These are phyloP conservation scores for Starmerella ratchasimensis DNA, from an alignment of 805 yeast genomes.

Conservation along the genomic window DNA sequence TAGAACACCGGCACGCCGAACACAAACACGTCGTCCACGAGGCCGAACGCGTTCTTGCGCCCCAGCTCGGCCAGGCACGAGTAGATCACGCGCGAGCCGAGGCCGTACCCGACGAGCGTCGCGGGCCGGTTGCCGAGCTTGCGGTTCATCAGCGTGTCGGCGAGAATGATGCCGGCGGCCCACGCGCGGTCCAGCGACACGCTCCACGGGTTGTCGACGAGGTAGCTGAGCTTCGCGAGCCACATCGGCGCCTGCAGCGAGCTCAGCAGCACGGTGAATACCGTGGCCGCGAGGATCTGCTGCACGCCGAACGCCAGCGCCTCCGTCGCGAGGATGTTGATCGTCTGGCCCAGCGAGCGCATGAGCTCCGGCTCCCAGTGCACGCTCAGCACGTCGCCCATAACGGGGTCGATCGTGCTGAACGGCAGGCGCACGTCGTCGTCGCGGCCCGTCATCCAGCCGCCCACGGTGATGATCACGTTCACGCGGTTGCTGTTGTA, in stretches of 20 bases:
- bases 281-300: constrained; percentile 85
- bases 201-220: constrained; percentile 95
- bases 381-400: constrained; percentile 89
- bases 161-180: constrained; percentile 83
- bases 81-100: constrained; percentile 84
- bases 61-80: constrained; percentile 82
- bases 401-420: constrained; percentile 90
- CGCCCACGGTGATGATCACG: constrained; percentile 76
- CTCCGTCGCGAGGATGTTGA: constrained; percentile 83
- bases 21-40: constrained; percentile 73
- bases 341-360: constrained; percentile 90
- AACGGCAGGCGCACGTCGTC: constrained; percentile 96
- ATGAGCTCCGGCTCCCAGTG: constrained; percentile 98
- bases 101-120: constrained; percentile 81
- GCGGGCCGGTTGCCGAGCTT: constrained; percentile 87
- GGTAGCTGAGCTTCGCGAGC: constrained; percentile 71
- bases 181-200: constrained; percentile 94
- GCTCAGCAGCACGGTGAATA: constrained; percentile 78
- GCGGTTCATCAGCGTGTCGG: constrained; percentile 76
- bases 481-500: constrained; percentile 84
- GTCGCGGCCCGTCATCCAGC: constrained; percentile 92
- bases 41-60: constrained; percentile 70
- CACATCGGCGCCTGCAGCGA: constrained; percentile 89
- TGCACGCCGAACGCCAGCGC: constrained; percentile 86
- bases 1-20: constrained; percentile 84